Evolutionary conservation across 768 basidiomycete species (phyloP), one percentile per base, ranked within the genome.

Genomic region (Kwoniella bestiolae): DNA sequence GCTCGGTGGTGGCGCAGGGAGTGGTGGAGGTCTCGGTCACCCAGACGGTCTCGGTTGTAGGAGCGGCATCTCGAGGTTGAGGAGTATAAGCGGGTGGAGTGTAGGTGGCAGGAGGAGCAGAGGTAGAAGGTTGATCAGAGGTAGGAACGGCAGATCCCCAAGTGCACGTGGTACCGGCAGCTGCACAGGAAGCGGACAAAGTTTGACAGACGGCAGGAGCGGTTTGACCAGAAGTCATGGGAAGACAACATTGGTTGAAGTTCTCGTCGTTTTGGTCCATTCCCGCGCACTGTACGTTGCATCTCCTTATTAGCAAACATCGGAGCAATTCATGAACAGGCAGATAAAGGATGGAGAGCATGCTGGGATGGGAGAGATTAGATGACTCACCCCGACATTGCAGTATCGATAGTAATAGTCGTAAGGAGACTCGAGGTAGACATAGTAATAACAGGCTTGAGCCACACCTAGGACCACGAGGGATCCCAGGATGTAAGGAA

Each of bases 371-470:
- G 23, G 7, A 32, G 2, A 23, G 28, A 31, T 8, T 21, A 14
- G 14, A 47, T 25, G 34, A 71, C 71, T 69, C 52, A 72, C 71
- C 11, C 65, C 64, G 25, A 46, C 57, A 5, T 34, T 38, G 44
- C 65, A 63, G 44, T 46, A 62, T 50, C 71, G 34, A 32, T 69
- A 32, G 35, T 52, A 66, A 49, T 64, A 69, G 26, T 64, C 52
- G 32, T 66, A 45, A 21, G 71, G 71, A 28, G 59, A 63, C 44
- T 72, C 71, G 18, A 69, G 67, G 51, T 68, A 72, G 34, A 58
- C 45, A 38, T 59, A 69, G 51, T 72, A 72, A 35, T 50, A 69
- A 44, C 71, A 72, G 14, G 65, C 71, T 47, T 59, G 28, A 14
- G 71, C 71, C 18, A 65, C 63, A 26, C 67, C 67, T 21, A 72